Conservation (phyloP, 306 rosid species). For the Begonia loranthoides region DNA sequence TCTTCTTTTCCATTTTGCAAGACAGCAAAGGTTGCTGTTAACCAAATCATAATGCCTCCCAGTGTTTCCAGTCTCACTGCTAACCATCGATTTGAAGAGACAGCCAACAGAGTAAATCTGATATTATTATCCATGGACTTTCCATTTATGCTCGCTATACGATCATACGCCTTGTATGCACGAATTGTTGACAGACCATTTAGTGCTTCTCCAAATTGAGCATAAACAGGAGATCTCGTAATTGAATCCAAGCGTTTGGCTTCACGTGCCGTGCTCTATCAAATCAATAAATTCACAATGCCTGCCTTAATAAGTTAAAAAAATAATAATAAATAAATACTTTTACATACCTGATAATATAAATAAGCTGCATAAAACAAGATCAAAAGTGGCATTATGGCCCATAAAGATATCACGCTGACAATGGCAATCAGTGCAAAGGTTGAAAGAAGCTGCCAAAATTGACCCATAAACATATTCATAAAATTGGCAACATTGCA, state of each 20-base stretch:
- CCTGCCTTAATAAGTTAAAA: too few relatives aligned
- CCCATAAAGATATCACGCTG: constrained; percentile 83
- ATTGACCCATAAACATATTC: constrained; percentile 48
- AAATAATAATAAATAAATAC: neutral
- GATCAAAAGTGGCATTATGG: constrained; percentile 71
- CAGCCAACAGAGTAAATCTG: constrained; percentile 49
- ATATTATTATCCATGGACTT: constrained; percentile 73
- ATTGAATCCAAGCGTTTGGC: constrained; percentile 81
- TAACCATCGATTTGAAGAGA: constrained; percentile 68
- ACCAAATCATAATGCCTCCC: constrained; percentile 90
- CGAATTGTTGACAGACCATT: constrained; percentile 74
- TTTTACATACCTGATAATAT: constrained; percentile 57
- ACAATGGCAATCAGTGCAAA: constrained; percentile 71
- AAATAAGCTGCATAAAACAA: constrained; percentile 67
- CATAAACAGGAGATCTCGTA: constrained; percentile 81
- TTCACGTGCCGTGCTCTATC: constrained; percentile 73
- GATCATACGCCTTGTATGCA: constrained; percentile 66
- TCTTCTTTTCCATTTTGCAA: constrained; percentile 54
- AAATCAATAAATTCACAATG: neutral
- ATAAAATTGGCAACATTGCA: constrained; percentile 31
- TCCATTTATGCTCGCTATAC: constrained; percentile 63
- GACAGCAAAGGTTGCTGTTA: constrained; percentile 76
- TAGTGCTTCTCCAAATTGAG: constrained; percentile 86
- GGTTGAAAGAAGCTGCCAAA: constrained; percentile 75
- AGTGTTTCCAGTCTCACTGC: constrained; percentile 53